Percentiles rank a stretch among this genome's conserved stretches.
Conservation (phyloP, 73 alveolate genomes). For the Tetrahymena elliotti region DNA sequence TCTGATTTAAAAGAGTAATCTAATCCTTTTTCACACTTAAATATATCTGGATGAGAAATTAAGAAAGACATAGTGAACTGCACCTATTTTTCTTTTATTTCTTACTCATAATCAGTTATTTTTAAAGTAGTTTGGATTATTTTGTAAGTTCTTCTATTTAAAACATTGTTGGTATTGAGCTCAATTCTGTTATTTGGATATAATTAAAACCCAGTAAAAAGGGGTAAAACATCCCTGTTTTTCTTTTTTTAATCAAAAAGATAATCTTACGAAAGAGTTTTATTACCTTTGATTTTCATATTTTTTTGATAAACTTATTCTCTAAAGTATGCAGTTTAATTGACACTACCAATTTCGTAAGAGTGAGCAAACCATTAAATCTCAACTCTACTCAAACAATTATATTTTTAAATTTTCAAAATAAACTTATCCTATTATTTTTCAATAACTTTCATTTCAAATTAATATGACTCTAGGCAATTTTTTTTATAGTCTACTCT, state of each 20-base stretch:
- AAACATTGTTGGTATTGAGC: neutral
- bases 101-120: neutral
- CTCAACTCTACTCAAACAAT: neutral
- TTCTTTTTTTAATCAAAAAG: neutral
- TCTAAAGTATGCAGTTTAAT: neutral
- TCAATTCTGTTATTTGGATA: neutral
- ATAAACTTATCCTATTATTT: neutral
- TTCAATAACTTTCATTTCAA: neutral
- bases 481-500: neutral
- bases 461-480: neutral
- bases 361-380: neutral
- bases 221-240: neutral
- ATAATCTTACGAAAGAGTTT: neutral
- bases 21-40: neutral
- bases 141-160: neutral
- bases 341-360: neutral
- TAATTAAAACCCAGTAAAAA: neutral
- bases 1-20: neutral
- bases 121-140: neutral
- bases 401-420: neutral
- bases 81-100: neutral
- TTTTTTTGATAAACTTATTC: neutral
- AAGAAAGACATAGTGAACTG: neutral
- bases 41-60: neutral
- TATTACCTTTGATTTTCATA: neutral